A percentile compares a stretch with the other conserved stretches of the same genome.
Evolutionary conservation across 1,284 basidiomycete genomes (phyloP).

Genomic region (Thecaphora frezii): DNA sequence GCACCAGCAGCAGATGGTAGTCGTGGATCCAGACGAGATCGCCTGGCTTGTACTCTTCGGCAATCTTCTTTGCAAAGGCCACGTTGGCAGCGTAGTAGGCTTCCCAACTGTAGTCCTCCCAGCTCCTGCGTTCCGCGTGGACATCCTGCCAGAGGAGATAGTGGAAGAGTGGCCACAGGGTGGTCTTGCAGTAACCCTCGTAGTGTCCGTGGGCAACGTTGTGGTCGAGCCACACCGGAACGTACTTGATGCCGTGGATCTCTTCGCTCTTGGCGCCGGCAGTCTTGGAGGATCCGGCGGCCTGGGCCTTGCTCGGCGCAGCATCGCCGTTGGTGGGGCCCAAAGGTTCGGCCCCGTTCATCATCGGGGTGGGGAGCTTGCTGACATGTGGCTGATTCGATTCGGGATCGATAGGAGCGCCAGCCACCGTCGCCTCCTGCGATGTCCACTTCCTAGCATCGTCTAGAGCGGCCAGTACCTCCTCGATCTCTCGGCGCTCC

Average conservation of each 20-base stretch:
- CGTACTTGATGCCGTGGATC: conserved; percentile 65
- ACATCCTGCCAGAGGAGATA: conserved; percentile 96
- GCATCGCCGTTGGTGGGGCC: conserved; percentile 26
- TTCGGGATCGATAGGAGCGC: conserved; percentile 26
- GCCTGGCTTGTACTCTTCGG: conserved; percentile 76
- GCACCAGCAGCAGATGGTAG: conserved; percentile 86
- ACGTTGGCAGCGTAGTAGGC: conserved; percentile 83
- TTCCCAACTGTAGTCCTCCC: conserved; percentile 78
- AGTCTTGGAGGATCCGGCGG: too few relatives aligned
- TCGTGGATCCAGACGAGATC: conserved; percentile 69
- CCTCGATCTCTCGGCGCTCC: conserved; percentile 53
- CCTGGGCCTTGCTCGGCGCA: conserved; percentile 48
- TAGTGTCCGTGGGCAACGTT: conserved; percentile 89
- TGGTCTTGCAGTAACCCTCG: conserved; percentile 91
- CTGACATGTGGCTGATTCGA: conserved; percentile 19
- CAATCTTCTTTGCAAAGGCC: conserved; percentile 78
- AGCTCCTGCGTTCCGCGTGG: conserved; percentile 61
- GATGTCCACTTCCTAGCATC: conserved; percentile 44
- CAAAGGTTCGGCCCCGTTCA: conserved; percentile 56
- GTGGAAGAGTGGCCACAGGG: conserved; percentile 97
- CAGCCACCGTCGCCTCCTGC: conserved; percentile 39
- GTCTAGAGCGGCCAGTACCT: conserved; percentile 50
- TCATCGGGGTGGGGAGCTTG: conserved; percentile 40
- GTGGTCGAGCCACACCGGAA: conserved; percentile 90
- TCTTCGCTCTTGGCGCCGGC: conserved; percentile 54